Conservation (phyloP, 129 eudicot genomes). For the Escallonia rubra region DNA sequence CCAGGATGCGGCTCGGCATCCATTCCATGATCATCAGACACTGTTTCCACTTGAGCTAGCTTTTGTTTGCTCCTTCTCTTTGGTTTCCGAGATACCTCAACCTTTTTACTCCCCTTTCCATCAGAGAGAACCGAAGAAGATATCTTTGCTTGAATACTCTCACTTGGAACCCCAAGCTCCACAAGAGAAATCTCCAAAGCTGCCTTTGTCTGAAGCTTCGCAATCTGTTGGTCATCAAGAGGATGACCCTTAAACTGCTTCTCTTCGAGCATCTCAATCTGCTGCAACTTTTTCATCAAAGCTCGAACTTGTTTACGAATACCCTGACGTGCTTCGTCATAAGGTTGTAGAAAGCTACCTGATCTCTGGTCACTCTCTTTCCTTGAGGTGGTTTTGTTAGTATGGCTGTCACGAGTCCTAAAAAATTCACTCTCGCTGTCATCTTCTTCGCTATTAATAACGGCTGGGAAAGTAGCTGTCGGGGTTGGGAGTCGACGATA, state of each 20-base stretch:
- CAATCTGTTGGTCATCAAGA: constrained; percentile 92
- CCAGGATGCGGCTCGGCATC: constrained; percentile 24
- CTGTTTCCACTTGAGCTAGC: constrained; percentile 32
- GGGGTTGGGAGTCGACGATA: constrained; percentile 87
- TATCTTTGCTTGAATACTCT: constrained; percentile 32
- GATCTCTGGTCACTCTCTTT: constrained; percentile 39
- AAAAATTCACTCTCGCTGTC: constrained; percentile 51
- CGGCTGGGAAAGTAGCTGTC: constrained; percentile 89
- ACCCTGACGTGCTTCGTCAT: constrained; percentile 48
- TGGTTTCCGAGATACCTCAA: constrained; percentile 57
- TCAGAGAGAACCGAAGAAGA: constrained; percentile 25
- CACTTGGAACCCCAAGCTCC: constrained; percentile 87
- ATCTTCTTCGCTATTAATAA: constrained; percentile 90
- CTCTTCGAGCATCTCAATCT: constrained; percentile 91
- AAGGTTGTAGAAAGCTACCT: constrained; percentile 62
- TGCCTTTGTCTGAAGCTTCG: constrained; percentile 58
- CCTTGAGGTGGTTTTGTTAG: constrained; percentile 23
- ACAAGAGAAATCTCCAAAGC: constrained; percentile 62
- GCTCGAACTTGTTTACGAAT: constrained; percentile 61
- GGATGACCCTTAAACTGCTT: constrained; percentile 72
- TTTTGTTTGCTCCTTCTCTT: constrained; percentile 65
- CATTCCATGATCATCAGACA: constrained; percentile 21
- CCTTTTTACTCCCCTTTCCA: constrained; percentile 43
- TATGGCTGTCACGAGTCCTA: constrained; percentile 51
- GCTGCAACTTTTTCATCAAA: constrained; percentile 80